These are phyloP conservation scores for Plasmodium fragile DNA, from an alignment of 169 alveolate genomes.

Conservation along the genomic window DNA sequence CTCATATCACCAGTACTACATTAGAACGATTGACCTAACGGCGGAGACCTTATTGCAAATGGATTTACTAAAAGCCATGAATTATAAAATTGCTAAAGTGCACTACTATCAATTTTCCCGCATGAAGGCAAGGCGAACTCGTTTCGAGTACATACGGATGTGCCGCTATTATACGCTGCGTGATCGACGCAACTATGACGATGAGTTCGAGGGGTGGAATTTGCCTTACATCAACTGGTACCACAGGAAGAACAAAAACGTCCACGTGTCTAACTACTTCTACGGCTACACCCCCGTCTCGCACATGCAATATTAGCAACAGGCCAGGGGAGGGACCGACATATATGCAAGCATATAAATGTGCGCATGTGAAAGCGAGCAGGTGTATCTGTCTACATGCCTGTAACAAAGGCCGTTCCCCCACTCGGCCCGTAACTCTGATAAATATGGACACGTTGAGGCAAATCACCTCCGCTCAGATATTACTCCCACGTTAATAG, in stretches of 20 bases:
- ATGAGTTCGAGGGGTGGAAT: constrained; percentile 83
- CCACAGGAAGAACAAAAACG: constrained; percentile 62
- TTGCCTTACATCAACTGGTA: constrained; percentile 86
- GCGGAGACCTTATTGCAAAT: constrained; percentile 78
- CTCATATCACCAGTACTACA: constrained; percentile 86
- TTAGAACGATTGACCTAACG: constrained; percentile 81
- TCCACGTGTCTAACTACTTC: constrained; percentile 53
- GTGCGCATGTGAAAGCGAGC: not conserved
- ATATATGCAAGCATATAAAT: not conserved
- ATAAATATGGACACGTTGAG: not conserved
- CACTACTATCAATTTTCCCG: constrained; percentile 87
- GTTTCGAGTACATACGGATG: constrained; percentile 85
- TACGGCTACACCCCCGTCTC: constrained; percentile 54
- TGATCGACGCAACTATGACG: constrained; percentile 83
- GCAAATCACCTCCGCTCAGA: not conserved
- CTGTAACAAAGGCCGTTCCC: not conserved
- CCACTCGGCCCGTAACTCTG: not conserved
- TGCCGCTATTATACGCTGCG: constrained; percentile 83
- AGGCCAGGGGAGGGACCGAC: not conserved
- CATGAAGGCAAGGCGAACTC: constrained; percentile 81
- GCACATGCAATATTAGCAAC: constrained; percentile 12
- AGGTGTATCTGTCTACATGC: not conserved
- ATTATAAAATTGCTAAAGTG: constrained; percentile 79
- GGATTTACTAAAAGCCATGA: constrained; percentile 78
- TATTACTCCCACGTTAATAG: not conserved